These are phyloP conservation scores for Citrullus mucosospermus DNA, from an alignment of 306 rosid species.

Conservation along the genomic window DNA sequence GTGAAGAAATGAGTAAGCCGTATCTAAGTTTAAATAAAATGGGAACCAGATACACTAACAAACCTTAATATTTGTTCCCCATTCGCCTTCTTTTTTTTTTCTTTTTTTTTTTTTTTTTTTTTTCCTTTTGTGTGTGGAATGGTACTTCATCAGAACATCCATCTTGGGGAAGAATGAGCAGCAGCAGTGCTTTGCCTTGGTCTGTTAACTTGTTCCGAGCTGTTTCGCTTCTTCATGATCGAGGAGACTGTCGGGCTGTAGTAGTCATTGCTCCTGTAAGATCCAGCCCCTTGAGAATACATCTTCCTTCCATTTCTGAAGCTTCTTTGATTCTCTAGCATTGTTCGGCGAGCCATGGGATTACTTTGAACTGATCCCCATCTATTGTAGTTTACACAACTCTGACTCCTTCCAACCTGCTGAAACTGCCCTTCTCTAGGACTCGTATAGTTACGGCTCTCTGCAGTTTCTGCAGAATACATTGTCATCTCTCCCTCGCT, in stretches of 20 bases:
- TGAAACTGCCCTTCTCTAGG: constrained; percentile 66
- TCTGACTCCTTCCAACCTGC: constrained; percentile 89
- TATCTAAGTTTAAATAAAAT: constrained; percentile 4
- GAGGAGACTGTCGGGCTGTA: constrained; percentile 91
- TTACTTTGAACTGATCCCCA: constrained; percentile 53
- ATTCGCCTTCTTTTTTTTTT: no score
- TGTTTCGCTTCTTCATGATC: constrained; percentile 65
- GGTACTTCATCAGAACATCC: constrained; percentile 44
- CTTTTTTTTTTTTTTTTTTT: background rate
- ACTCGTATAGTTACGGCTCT: constrained; percentile 69
- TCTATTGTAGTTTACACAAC: constrained; percentile 81
- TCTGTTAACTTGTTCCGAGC: constrained; percentile 44
- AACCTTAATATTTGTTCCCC: background rate
- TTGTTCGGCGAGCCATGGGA: constrained; percentile 43
- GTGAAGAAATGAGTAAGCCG: constrained; percentile 7
- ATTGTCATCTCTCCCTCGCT: constrained; percentile 96
- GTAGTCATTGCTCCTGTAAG: constrained; percentile 87
- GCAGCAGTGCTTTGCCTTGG: constrained; percentile 64
- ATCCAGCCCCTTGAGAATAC: constrained; percentile 83
- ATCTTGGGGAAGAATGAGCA: constrained; percentile 94
- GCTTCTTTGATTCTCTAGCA: constrained; percentile 67
- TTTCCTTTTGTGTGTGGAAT: background rate
- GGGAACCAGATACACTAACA: constrained; percentile 16
- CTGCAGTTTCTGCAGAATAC: constrained; percentile 99
- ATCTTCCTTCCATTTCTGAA: constrained; percentile 65